Evolutionary conservation across 805 yeast genomes (phyloP).

Genomic region (Wickerhamomyces ciferrii): DNA sequence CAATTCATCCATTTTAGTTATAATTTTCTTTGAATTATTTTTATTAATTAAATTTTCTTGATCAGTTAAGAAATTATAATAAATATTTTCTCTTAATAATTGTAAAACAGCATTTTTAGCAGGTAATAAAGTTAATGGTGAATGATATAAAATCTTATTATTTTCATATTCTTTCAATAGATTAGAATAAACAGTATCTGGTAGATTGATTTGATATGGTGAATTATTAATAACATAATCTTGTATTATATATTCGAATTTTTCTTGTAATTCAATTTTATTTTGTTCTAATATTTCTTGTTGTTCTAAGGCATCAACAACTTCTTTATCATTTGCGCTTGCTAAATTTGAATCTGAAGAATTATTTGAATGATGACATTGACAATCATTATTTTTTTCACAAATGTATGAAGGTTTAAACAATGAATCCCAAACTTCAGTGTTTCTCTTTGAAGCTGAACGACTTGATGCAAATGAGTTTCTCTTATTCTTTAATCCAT

Average conservation of each 20-base stretch:
- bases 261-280: slow-evolving; percentile 19
- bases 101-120: slow-evolving; percentile 27
- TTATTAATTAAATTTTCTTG: slow-evolving; percentile 13
- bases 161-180: slow-evolving; percentile 22
- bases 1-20: background rate
- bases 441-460: background rate
- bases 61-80: slow-evolving; percentile 22
- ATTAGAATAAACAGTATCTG: slow-evolving; percentile 29
- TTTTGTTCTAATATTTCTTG: slow-evolving; percentile 13
- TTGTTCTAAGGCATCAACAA: slow-evolving; percentile 12
- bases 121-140: slow-evolving; percentile 24
- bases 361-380: slow-evolving; percentile 7
- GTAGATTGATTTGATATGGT: slow-evolving; percentile 43
- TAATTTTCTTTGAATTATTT: slow-evolving; percentile 2
- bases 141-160: slow-evolving; percentile 23
- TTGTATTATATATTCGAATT: slow-evolving; percentile 34
- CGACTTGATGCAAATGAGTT: background rate
- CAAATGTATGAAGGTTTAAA: slow-evolving; percentile 8
- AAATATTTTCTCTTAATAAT: slow-evolving; percentile 26
- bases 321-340: slow-evolving; percentile 10
- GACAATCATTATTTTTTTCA: slow-evolving; percentile 6
- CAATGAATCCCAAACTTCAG: slow-evolving; percentile 12
- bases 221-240: slow-evolving; percentile 38
- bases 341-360: background rate
- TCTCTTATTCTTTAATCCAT: background rate